Percentiles rank a stretch among this genome's conserved stretches.
Conservation (phyloP, 2,329 filamentous ascomycete genomes). For the Pseudogymnoascus sp. region DNA sequence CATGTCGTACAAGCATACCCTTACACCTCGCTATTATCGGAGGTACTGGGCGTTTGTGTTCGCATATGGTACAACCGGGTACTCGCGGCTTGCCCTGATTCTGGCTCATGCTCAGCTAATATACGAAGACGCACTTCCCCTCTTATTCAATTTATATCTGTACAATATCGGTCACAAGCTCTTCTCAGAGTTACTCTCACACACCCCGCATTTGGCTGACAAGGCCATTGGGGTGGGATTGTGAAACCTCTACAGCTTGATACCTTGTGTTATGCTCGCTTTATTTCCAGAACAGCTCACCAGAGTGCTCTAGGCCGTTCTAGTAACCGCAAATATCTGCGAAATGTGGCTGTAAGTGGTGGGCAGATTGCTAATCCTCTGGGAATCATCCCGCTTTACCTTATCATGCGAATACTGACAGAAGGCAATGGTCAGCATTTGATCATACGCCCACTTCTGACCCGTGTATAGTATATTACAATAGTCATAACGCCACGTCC, state of each 20-base stretch:
- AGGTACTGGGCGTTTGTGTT: background rate
- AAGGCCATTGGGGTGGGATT: background rate
- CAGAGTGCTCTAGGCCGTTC: background rate
- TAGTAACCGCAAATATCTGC: background rate
- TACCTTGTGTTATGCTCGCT: background rate
- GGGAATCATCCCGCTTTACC: background rate
- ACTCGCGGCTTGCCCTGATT: background rate
- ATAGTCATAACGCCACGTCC: background rate
- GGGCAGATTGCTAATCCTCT: background rate
- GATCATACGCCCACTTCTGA: background rate
- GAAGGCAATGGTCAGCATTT: background rate
- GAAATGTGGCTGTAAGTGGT: background rate
- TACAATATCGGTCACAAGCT: background rate
- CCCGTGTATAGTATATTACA: background rate
- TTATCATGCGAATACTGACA: background rate
- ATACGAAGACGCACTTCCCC: background rate
- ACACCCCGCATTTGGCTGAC: background rate
- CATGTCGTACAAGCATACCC: slow-evolving; percentile 2
- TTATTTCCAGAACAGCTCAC: background rate
- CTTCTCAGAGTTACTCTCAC: background rate
- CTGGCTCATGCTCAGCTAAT: background rate
- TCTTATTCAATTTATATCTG: background rate
- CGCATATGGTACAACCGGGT: background rate
- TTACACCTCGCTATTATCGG: background rate
- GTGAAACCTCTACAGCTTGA: background rate